Evolutionary conservation across 169 alveolate species (phyloP).

Genomic region (Plasmodium inui): DNA sequence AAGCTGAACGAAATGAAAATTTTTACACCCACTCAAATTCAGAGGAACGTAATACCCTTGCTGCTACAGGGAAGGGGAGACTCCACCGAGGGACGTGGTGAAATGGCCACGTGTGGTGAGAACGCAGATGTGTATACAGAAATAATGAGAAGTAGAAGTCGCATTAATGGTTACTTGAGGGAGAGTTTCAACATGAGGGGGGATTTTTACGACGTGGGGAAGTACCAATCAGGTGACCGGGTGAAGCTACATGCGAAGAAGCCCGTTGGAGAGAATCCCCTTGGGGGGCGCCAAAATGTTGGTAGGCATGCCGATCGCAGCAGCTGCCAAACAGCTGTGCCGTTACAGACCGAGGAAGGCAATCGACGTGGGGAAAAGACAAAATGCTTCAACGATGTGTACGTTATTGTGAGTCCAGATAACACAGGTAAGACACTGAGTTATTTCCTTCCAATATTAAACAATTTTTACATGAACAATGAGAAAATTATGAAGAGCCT

Average conservation of each 20-base stretch:
- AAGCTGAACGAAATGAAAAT: constrained; percentile 44
- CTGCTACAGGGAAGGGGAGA: constrained; percentile 18
- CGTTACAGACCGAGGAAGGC: no score
- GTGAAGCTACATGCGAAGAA: no score
- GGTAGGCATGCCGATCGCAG: background rate
- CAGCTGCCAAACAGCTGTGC: background rate
- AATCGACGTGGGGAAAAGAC: background rate
- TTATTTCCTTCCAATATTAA: constrained; percentile 67
- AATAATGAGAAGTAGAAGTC: constrained; percentile 45
- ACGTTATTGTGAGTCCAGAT: constrained; percentile 66
- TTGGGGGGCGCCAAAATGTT: background rate
- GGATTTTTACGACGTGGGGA: constrained; percentile 46
- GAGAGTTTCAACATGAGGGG: background rate
- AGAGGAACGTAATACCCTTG: constrained; percentile 64
- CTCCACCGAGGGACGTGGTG: background rate
- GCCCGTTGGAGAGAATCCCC: no score
- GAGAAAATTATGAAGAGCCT: constrained; percentile 48
- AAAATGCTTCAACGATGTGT: constrained; percentile 72
- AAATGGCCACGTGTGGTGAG: background rate
- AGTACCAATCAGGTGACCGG: constrained; percentile 6
- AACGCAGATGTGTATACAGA: constrained; percentile 15
- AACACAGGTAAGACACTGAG: constrained; percentile 72
- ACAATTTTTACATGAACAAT: constrained; percentile 56
- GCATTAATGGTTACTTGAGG: constrained; percentile 41
- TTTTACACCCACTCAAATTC: constrained; percentile 67